Percentiles rank a stretch among this genome's conserved stretches.
Evolutionary conservation across 768 basidiomycete species (phyloP).

Genomic region (Leccinum disarticulatum): DNA sequence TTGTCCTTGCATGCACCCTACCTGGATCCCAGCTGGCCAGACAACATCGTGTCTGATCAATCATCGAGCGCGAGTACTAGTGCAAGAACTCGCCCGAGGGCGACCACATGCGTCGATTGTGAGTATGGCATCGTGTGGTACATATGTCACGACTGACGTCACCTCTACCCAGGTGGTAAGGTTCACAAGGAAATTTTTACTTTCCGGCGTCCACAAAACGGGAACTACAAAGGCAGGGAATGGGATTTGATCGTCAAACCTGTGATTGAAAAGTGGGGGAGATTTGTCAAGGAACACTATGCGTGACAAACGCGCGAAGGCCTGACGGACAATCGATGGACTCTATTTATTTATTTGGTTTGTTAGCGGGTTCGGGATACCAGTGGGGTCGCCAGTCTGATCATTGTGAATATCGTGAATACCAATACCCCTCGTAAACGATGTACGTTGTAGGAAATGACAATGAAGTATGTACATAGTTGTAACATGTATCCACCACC

Average conservation of each 20-base stretch:
- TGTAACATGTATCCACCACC: background rate
- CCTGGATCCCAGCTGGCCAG: slow-evolving; percentile 50
- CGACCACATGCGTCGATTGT: slow-evolving; percentile 45
- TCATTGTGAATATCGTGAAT: background rate
- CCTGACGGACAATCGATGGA: background rate
- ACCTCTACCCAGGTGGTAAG: slow-evolving; percentile 44
- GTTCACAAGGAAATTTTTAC: slow-evolving; percentile 80
- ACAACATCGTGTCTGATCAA: slow-evolving; percentile 31
- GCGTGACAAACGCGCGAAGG: slow-evolving; percentile 11
- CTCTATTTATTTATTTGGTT: background rate
- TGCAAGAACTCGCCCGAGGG: slow-evolving; percentile 17
- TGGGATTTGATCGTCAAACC: slow-evolving; percentile 76
- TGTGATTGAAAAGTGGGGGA: slow-evolving; percentile 77
- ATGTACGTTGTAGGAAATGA: background rate
- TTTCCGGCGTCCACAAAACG: slow-evolving; percentile 55
- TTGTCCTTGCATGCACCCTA: slow-evolving; percentile 58
- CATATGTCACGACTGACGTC: slow-evolving; percentile 6
- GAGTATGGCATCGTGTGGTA: slow-evolving; percentile 16
- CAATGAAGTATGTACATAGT: background rate
- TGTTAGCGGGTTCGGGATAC: background rate
- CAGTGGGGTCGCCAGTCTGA: background rate
- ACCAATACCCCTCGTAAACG: background rate
- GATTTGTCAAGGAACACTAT: slow-evolving; percentile 46
- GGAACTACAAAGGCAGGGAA: slow-evolving; percentile 60
- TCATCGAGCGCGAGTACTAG: background rate